These are phyloP conservation scores for Bauhinia variegata DNA, from an alignment of 306 rosid genomes.

Conservation along the genomic window DNA sequence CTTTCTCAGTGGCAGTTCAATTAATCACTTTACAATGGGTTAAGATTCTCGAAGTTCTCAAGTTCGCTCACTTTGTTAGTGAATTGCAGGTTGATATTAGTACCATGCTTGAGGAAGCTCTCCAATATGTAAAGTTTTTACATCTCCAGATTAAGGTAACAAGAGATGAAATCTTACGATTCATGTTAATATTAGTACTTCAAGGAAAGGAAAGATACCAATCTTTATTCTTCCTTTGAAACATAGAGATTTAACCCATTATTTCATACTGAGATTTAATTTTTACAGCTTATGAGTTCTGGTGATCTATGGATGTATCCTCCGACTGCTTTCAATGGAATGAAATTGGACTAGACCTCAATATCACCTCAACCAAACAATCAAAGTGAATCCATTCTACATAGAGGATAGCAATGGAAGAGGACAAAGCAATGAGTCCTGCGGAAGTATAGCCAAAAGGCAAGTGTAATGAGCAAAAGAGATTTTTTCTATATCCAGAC, in stretches of 20 bases:
- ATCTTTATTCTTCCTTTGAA: not conserved
- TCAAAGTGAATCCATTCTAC: conserved; percentile 32
- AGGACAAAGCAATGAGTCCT: not conserved
- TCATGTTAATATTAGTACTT: not conserved
- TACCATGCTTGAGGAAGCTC: conserved; percentile 99
- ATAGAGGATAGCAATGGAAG: conserved; percentile 23
- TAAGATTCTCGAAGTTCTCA: conserved; percentile 21
- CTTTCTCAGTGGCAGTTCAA: conserved; percentile 24
- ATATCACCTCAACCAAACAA: conserved; percentile 44
- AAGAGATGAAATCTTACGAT: conserved; percentile 16
- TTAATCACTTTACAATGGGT: not conserved
- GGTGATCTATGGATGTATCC: conserved; percentile 92
- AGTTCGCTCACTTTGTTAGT: conserved; percentile 16
- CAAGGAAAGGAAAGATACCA: not conserved
- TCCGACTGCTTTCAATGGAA: conserved; percentile 93
- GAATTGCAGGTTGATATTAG: conserved; percentile 85
- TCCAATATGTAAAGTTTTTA: conserved; percentile 82
- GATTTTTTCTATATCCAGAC: no score
- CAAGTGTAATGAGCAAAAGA: no score
- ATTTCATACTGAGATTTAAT: conserved; percentile 28
- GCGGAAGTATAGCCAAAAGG: not conserved
- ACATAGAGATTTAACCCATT: not conserved
- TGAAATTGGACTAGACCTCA: conserved; percentile 76
- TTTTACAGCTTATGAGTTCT: conserved; percentile 77
- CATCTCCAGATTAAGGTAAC: conserved; percentile 90